Conservation (phyloP, 75 land plant species). For the Cunninghamia lanceolata region DNA sequence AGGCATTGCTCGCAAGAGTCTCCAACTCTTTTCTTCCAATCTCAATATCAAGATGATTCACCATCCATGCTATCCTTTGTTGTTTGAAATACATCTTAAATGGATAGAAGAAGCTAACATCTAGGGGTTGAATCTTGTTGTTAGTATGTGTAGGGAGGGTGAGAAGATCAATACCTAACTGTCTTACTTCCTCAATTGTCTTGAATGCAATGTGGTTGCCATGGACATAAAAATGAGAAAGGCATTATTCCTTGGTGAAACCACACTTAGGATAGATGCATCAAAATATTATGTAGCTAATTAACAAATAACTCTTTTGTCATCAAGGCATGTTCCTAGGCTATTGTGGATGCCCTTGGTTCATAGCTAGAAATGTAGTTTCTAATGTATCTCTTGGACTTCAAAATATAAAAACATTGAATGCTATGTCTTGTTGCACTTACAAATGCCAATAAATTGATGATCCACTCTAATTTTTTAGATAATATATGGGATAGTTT, state of each 20-base stretch:
- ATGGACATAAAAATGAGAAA: background rate
- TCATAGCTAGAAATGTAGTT: too few species aligned
- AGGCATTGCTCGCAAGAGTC: background rate
- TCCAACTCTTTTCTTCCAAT: background rate
- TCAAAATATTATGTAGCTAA: background rate
- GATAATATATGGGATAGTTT: too few species aligned
- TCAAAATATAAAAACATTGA: too few species aligned
- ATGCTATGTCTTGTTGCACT: too few species aligned
- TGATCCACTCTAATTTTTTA: too few species aligned
- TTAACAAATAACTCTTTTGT: background rate
- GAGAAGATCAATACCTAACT: background rate
- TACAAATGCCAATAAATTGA: too few species aligned
- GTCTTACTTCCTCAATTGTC: background rate
- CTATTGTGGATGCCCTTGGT: too few species aligned
- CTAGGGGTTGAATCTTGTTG: background rate
- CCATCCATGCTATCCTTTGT: background rate
- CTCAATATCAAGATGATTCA: background rate
- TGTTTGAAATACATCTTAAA: background rate
- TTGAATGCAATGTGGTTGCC: background rate
- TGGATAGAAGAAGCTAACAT: background rate
- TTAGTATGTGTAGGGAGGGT: background rate
- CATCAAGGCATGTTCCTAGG: too few species aligned
- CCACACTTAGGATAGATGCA: background rate
- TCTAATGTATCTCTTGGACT: too few species aligned
- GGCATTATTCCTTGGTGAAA: background rate